phyloP scores from a whole-genome alignment of 2,329 filamentous ascomycete species.

The Alternaria panax region DNA sequence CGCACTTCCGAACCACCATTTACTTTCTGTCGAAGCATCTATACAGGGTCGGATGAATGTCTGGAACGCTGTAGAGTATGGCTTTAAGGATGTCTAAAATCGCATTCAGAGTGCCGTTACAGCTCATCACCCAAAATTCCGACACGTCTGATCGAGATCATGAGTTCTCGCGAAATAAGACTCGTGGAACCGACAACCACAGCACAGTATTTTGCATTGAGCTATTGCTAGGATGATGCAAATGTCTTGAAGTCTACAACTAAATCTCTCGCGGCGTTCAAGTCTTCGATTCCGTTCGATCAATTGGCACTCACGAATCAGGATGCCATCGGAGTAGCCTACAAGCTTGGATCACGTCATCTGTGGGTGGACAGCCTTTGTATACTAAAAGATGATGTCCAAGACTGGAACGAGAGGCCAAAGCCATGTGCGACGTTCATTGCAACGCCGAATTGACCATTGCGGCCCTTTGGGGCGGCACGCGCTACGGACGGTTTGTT shows the following conservation, averaged over 20 bases:
- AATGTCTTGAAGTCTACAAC: background rate
- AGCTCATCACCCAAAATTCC: background rate
- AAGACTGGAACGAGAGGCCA: background rate
- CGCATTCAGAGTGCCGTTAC: background rate
- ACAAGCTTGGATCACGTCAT: background rate
- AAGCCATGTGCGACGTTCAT: background rate
- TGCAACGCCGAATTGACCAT: background rate
- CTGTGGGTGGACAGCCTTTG: background rate
- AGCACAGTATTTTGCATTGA: background rate
- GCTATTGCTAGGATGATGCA: background rate
- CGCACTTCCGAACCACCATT: background rate
- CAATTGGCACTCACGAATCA: background rate
- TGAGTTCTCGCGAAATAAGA: background rate
- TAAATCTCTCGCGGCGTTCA: background rate
- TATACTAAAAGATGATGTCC: background rate
- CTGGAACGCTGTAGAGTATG: background rate
- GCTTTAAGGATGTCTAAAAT: background rate
- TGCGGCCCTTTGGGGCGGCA: background rate
- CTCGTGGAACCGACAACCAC: background rate
- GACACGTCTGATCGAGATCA: background rate
- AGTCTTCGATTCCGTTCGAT: background rate
- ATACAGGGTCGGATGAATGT: background rate
- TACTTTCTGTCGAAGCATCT: background rate
- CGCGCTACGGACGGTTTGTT: background rate
- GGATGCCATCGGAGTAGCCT: background rate